Evolutionary conservation across 2,329 filamentous ascomycete genomes (phyloP).

Genomic region (Xylariaceae sp.): DNA sequence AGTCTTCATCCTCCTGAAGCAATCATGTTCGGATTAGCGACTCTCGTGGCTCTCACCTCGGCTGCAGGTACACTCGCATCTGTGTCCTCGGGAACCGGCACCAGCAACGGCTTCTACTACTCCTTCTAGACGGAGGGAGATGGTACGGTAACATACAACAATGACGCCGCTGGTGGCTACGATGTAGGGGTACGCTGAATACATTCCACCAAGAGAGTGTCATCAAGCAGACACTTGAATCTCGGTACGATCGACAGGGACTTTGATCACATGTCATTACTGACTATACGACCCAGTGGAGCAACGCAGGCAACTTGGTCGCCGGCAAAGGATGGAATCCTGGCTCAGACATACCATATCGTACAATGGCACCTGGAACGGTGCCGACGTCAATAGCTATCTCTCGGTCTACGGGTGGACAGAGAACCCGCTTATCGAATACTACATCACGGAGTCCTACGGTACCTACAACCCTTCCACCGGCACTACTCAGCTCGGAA

Average conservation of each 20-base stretch:
- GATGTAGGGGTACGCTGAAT: constrained; percentile 31
- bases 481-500: constrained; percentile 32
- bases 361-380: constrained; percentile 17
- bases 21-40: constrained; percentile 14
- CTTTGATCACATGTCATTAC: constrained; percentile 1
- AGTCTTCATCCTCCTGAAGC: no score
- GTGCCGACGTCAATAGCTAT: constrained; percentile 21
- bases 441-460: constrained; percentile 42
- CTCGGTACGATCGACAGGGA: background rate
- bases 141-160: constrained; percentile 51
- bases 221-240: background rate
- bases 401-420: constrained; percentile 39
- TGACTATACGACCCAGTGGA: constrained; percentile 18
- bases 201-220: constrained; percentile 32
- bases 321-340: constrained; percentile 48
- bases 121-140: constrained; percentile 56
- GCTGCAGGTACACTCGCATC: constrained; percentile 27
- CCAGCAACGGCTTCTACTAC: constrained; percentile 56
- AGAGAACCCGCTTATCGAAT: constrained; percentile 36
- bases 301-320: constrained; percentile 44
- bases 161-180: constrained; percentile 48
- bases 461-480: constrained; percentile 40
- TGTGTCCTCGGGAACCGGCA: constrained; percentile 42
- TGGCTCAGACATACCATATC: constrained; percentile 9
- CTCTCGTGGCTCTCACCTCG: constrained; percentile 11